Evolutionary conservation across 805 yeast genomes (phyloP).

Genomic region (Wickerhamiella lipophila): DNA sequence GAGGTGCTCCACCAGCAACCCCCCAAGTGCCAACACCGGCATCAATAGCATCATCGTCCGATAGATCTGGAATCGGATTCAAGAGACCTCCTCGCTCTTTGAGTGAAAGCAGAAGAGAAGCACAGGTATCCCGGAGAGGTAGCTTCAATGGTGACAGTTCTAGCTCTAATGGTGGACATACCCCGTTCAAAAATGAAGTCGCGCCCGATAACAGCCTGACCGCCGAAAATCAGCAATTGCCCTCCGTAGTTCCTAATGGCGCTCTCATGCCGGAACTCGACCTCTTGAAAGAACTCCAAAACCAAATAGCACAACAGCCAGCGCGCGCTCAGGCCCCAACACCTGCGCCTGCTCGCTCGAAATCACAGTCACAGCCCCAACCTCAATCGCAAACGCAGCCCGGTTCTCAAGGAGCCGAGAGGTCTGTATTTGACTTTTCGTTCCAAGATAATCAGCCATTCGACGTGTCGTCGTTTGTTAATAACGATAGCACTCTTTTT

Average conservation of each 20-base stretch:
- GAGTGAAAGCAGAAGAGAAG: too few species aligned
- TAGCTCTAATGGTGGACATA: background rate
- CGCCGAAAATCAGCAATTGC: background rate
- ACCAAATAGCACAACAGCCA: too few species aligned
- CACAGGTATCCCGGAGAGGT: too few species aligned
- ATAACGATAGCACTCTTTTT: conserved; percentile 13
- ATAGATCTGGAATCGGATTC: too few species aligned
- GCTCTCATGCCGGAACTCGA: background rate
- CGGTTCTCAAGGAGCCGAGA: background rate
- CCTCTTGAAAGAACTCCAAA: too few species aligned
- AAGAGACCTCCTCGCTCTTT: too few species aligned
- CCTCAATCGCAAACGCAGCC: background rate
- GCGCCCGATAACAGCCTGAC: too few species aligned
- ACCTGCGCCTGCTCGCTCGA: background rate
- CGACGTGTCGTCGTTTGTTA: conserved; percentile 8
- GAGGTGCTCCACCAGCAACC: too few species aligned
- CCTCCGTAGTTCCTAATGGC: background rate
- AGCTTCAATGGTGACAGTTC: background rate
- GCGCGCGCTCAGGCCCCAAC: too few species aligned
- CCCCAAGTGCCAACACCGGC: too few species aligned
- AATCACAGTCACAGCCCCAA: background rate
- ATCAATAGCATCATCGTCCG: background rate
- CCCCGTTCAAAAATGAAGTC: background rate
- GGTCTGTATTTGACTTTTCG: background rate
- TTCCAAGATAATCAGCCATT: conserved; percentile 6